Conservation (phyloP, 2,329 filamentous ascomycete species). For the Monosporascus sp. region DNA sequence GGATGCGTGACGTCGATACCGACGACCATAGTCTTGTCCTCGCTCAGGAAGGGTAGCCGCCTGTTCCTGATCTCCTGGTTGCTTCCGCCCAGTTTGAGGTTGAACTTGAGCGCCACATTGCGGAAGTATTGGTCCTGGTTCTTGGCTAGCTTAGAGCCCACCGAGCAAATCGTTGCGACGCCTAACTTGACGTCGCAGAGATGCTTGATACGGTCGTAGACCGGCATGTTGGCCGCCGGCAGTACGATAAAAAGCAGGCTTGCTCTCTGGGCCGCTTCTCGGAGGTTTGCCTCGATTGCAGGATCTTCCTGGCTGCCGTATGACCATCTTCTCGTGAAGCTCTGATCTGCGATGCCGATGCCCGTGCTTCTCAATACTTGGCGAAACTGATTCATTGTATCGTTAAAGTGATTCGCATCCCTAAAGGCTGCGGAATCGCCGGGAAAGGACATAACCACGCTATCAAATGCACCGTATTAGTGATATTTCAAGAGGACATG, state of each 20-base stretch:
- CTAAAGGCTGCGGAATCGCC: background rate
- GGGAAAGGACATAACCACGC: too few species aligned
- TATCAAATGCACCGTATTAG: too few species aligned
- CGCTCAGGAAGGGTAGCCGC: slow-evolving; percentile 45
- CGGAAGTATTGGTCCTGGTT: slow-evolving; percentile 40
- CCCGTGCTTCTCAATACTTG: background rate
- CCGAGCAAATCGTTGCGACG: slow-evolving; percentile 54
- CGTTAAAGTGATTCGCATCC: background rate
- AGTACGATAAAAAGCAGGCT: slow-evolving; percentile 47
- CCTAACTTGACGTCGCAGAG: slow-evolving; percentile 52
- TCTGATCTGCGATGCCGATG: background rate
- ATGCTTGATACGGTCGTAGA: slow-evolving; percentile 55
- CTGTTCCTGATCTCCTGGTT: slow-evolving; percentile 48
- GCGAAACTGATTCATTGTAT: background rate
- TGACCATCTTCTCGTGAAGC: too few species aligned
- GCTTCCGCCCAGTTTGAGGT: slow-evolving; percentile 56
- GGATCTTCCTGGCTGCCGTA: background rate
- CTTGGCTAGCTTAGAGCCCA: slow-evolving; percentile 43
- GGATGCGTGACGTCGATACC: slow-evolving; percentile 73
- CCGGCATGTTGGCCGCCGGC: slow-evolving; percentile 31
- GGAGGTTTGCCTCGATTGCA: slow-evolving; percentile 2
- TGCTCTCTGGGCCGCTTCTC: slow-evolving; percentile 13
- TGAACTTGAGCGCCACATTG: slow-evolving; percentile 58
- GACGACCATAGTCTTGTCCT: slow-evolving; percentile 64
- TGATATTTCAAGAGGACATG: background rate